phyloP scores from a whole-genome alignment of 345 rosid genomes.

The Bruguiera gymnorhiza region DNA sequence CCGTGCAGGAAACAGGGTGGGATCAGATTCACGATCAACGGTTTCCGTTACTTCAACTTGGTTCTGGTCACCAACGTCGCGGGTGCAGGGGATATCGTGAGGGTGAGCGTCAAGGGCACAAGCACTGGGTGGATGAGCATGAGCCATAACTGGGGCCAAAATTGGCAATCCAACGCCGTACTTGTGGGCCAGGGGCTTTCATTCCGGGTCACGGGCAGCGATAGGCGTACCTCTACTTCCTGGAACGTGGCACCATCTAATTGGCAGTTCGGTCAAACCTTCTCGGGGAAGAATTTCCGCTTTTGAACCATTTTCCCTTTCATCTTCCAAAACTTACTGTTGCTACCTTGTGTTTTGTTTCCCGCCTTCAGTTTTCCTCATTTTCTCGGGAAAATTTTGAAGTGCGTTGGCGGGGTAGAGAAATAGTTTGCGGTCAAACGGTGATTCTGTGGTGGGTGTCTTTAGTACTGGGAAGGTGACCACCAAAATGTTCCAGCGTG shows the following conservation, averaged over 20 bases:
- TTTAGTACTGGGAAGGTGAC: not conserved
- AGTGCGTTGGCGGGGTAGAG: not conserved
- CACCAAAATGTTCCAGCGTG: not conserved
- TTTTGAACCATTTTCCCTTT: slow-evolving; percentile 11
- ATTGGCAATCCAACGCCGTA: slow-evolving; percentile 65
- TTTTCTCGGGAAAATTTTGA: slow-evolving; percentile 22
- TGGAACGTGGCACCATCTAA: slow-evolving; percentile 39
- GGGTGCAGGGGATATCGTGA: slow-evolving; percentile 58
- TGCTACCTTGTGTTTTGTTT: not conserved
- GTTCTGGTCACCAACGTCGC: slow-evolving; percentile 64
- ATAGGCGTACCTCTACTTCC: slow-evolving; percentile 47
- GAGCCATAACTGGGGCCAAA: slow-evolving; percentile 78
- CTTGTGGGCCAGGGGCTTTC: slow-evolving; percentile 56
- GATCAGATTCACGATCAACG: slow-evolving; percentile 66
- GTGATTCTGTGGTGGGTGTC: not conserved
- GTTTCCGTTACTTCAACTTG: slow-evolving; percentile 68
- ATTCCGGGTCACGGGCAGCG: slow-evolving; percentile 47
- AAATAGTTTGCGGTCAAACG: not conserved
- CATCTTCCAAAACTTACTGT: not conserved
- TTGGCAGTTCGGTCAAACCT: slow-evolving; percentile 64
- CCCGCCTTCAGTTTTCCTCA: slow-evolving; percentile 16
- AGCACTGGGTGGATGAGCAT: slow-evolving; percentile 55
- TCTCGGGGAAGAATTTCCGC: slow-evolving; percentile 52
- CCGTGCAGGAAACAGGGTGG: slow-evolving; percentile 61
- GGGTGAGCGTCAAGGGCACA: slow-evolving; percentile 52